Evolutionary conservation across 768 basidiomycete species (phyloP).

Genomic region (Pulveroboletus sp.): DNA sequence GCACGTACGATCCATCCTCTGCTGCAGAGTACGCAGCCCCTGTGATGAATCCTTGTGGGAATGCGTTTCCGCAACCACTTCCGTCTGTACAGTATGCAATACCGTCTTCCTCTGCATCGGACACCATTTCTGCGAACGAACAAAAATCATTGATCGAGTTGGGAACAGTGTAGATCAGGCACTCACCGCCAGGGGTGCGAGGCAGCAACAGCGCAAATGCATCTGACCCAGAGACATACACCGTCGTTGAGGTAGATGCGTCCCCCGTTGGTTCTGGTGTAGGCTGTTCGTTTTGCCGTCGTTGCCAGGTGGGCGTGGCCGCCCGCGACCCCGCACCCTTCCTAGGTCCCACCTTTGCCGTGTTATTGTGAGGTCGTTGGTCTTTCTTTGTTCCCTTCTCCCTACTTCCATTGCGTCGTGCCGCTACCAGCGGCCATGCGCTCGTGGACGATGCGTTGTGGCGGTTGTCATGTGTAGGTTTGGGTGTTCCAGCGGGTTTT

Average conservation of each 20-base stretch:
- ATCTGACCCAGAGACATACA: slow-evolving; percentile 28
- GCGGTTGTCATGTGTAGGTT: background rate
- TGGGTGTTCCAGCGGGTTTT: background rate
- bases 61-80: slow-evolving; percentile 24
- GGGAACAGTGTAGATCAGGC: background rate
- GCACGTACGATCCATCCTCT: slow-evolving; percentile 36
- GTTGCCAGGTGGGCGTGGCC: slow-evolving; percentile 14
- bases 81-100: slow-evolving; percentile 34
- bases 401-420: background rate
- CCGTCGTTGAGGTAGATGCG: slow-evolving; percentile 31
- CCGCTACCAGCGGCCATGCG: no score
- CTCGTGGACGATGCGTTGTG: slow-evolving; percentile 7
- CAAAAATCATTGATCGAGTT: background rate
- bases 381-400: background rate
- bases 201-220: slow-evolving; percentile 37
- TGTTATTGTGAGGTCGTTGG: background rate
- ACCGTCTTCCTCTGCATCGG: slow-evolving; percentile 36
- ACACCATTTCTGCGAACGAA: slow-evolving; percentile 31
- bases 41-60: slow-evolving; percentile 36
- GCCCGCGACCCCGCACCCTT: background rate
- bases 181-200: slow-evolving; percentile 29
- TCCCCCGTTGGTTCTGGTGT: slow-evolving; percentile 39
- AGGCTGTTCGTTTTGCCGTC: slow-evolving; percentile 27
- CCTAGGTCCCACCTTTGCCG: background rate
- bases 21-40: slow-evolving; percentile 33